Percentiles rank a stretch among this genome's conserved stretches.
Conservation (phyloP, 1,139 yeast genomes). For the Geotrichum armillariae region DNA sequence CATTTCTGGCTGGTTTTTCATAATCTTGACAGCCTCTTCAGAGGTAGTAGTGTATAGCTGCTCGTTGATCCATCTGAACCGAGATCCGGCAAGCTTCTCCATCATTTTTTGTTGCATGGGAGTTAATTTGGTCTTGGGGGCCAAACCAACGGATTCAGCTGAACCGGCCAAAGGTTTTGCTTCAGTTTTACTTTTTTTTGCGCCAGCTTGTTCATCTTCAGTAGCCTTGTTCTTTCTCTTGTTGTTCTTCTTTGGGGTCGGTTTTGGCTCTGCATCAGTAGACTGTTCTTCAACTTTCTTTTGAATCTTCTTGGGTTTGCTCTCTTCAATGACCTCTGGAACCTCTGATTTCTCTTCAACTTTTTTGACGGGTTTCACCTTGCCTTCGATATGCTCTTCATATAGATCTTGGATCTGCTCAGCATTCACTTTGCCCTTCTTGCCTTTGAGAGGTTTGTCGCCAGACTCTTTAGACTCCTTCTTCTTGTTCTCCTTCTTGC, state of each 20-base stretch:
- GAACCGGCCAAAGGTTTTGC: slow-evolving; percentile 18
- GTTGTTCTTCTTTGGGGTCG: slow-evolving; percentile 9
- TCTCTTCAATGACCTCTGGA: slow-evolving; percentile 18
- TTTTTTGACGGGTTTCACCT: slow-evolving; percentile 35
- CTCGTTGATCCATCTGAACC: slow-evolving; percentile 98
- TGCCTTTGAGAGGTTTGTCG: slow-evolving; percentile 5
- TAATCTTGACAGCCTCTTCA: slow-evolving; percentile 68
- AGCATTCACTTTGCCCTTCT: slow-evolving; percentile 22
- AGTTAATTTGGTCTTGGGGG: slow-evolving; percentile 54
- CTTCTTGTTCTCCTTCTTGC: slow-evolving; percentile 21
- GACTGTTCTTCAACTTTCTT: slow-evolving; percentile 25
- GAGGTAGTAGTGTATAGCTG: slow-evolving; percentile 86
- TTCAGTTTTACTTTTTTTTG: slow-evolving; percentile 10
- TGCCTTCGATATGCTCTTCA: slow-evolving; percentile 16
- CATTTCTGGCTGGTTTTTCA: slow-evolving; percentile 78
- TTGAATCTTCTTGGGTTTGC: neutral
- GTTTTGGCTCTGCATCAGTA: neutral
- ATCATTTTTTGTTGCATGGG: slow-evolving; percentile 95
- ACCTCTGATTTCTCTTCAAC: slow-evolving; percentile 28
- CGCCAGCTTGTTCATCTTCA: slow-evolving; percentile 3
- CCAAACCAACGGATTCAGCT: slow-evolving; percentile 23
- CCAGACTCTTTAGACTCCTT: slow-evolving; percentile 25
- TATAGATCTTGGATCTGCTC: slow-evolving; percentile 21
- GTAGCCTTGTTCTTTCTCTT: slow-evolving; percentile 33
- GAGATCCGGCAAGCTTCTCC: slow-evolving; percentile 88